Evolutionary conservation across 2,329 filamentous ascomycete genomes (phyloP).

Genomic region (Laburnicola sp.): DNA sequence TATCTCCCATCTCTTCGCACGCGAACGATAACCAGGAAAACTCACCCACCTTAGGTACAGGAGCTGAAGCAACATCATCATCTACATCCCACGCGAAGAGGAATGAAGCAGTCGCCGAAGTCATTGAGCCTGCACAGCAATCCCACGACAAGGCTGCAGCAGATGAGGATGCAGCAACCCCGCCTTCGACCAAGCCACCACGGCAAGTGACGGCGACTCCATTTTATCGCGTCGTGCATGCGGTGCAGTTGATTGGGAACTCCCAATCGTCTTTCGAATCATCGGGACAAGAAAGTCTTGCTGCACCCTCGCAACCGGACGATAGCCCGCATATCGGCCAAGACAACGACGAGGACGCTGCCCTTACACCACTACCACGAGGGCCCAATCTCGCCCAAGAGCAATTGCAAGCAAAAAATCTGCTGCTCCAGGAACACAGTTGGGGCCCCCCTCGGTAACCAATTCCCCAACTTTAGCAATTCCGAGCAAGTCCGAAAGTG

Average conservation of each 20-base stretch:
- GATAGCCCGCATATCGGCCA: slow-evolving; percentile 28
- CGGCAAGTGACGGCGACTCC: slow-evolving; percentile 17
- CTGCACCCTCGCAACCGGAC: slow-evolving; percentile 30
- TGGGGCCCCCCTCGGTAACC: slow-evolving; percentile 17
- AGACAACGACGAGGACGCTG: slow-evolving; percentile 24
- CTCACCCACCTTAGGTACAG: slow-evolving; percentile 11
- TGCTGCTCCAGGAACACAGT: slow-evolving; percentile 11
- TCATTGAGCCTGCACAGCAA: background rate
- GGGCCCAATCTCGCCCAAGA: slow-evolving; percentile 24
- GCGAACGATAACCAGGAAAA: slow-evolving; percentile 15
- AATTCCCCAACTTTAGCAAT: background rate
- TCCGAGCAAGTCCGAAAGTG: slow-evolving; percentile 13
- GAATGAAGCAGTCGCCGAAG: background rate
- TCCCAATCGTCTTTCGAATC: slow-evolving; percentile 37
- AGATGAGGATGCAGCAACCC: slow-evolving; percentile 11
- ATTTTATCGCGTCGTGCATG: slow-evolving; percentile 35
- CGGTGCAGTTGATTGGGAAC: slow-evolving; percentile 33
- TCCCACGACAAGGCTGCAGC: background rate
- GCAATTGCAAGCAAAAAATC: slow-evolving; percentile 20
- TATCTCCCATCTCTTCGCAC: slow-evolving; percentile 30
- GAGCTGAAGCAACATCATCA: slow-evolving; percentile 1
- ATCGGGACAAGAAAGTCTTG: slow-evolving; percentile 35
- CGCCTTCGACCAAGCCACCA: slow-evolving; percentile 21
- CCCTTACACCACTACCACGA: slow-evolving; percentile 33
- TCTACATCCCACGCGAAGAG: background rate